These are phyloP conservation scores for Volvariella surrecta DNA, from an alignment of 1,284 basidiomycete genomes.

Conservation along the genomic window DNA sequence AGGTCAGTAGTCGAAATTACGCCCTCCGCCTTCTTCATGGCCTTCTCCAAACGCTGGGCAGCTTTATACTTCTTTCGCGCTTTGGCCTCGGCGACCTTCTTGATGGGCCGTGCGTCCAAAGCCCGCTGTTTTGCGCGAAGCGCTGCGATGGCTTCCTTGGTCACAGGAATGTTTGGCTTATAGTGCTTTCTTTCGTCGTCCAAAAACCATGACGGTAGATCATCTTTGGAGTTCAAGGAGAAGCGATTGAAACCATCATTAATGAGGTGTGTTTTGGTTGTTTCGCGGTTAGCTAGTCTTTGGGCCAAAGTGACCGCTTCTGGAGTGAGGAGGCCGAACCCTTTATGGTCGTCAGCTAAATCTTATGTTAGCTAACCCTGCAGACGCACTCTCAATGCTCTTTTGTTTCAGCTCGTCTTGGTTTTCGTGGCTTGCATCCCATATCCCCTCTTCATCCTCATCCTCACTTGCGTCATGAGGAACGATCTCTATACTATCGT, in stretches of 20 bases:
- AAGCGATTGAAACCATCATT: constrained; percentile 96
- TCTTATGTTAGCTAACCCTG: neutral
- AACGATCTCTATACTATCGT: constrained; percentile 68
- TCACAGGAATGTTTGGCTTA: constrained; percentile 92
- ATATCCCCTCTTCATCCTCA: constrained; percentile 60
- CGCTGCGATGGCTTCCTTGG: constrained; percentile 89
- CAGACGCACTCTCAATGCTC: constrained; percentile 50
- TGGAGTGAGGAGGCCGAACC: constrained; percentile 80
- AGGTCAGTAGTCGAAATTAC: constrained; percentile 88
- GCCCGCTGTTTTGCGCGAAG: constrained; percentile 89
- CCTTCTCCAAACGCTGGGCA: constrained; percentile 80
- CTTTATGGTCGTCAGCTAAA: constrained; percentile 31
- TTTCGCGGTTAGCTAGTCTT: constrained; percentile 87
- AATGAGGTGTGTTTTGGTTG: constrained; percentile 82
- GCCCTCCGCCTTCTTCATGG: constrained; percentile 94
- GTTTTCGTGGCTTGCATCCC: constrained; percentile 79
- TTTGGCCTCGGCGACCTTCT: constrained; percentile 98
- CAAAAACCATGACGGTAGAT: constrained; percentile 92
- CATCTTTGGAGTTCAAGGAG: constrained; percentile 87
- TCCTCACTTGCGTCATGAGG: constrained; percentile 39
- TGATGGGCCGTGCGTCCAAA: constrained; percentile 95
- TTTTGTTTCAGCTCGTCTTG: constrained; percentile 66
- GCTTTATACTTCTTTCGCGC: constrained; percentile 95
- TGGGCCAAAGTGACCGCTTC: constrained; percentile 93
- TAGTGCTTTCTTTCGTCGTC: constrained; percentile 95